These are phyloP conservation scores for Diaporthe caulivora DNA, from an alignment of 2,329 filamentous ascomycete species.

Conservation along the genomic window DNA sequence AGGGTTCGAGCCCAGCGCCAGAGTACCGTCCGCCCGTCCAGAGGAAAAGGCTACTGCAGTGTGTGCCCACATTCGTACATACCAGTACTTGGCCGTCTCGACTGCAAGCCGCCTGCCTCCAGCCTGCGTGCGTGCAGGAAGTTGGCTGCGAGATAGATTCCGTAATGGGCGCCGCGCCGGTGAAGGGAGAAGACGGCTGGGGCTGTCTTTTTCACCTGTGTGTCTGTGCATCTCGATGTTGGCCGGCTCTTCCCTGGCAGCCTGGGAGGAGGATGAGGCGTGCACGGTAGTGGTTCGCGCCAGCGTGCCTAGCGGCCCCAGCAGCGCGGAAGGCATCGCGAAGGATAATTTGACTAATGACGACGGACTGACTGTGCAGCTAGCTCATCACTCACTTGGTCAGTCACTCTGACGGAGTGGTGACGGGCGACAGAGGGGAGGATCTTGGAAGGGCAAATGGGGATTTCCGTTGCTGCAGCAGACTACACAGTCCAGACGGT, in stretches of 20 bases:
- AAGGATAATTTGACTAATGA: not conserved
- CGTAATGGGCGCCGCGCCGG: not conserved
- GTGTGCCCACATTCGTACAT: not conserved
- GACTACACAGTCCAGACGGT: not conserved
- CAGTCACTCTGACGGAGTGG: conserved; percentile 12
- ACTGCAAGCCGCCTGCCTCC: conserved; percentile 21
- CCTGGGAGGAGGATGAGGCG: conserved; percentile 1
- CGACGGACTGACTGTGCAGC: not conserved
- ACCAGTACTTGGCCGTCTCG: not conserved
- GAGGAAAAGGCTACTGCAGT: not conserved
- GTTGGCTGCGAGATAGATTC: conserved; percentile 27
- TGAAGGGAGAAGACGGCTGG: not conserved
- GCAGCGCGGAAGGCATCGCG: conserved; percentile 10
- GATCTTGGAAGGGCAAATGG: conserved; percentile 15
- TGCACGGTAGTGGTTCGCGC: conserved; percentile 24
- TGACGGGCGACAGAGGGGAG: not conserved
- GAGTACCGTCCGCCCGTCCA: not conserved
- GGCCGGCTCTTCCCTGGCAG: not conserved
- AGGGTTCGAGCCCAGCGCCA: conserved; percentile 7
- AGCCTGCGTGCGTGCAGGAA: conserved; percentile 20
- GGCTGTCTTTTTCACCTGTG: not conserved
- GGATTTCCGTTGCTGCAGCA: conserved; percentile 15
- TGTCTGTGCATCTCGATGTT: conserved; percentile 14
- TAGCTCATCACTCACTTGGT: too few species aligned
- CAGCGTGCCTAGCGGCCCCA: conserved; percentile 13